phyloP scores from a whole-genome alignment of 1,284 basidiomycete genomes.

The Jaminaea rosea region DNA sequence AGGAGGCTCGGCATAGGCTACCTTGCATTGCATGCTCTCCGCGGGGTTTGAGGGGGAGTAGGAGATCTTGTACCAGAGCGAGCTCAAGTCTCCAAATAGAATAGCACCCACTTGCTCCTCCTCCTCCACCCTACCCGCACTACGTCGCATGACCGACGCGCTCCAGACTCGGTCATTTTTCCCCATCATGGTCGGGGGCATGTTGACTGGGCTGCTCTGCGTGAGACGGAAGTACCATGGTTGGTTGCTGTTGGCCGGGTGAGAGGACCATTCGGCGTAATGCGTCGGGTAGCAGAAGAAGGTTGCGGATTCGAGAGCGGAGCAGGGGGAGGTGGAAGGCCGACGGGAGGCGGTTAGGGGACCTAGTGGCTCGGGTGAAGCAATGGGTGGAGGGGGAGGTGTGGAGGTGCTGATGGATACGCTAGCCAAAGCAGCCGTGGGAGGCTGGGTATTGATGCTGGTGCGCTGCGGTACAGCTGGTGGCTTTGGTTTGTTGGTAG shows the following conservation, averaged over 20 bases:
- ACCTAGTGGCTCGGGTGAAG: neutral
- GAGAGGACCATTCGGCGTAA: constrained; percentile 3
- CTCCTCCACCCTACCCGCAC: too few species aligned
- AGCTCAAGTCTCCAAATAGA: neutral
- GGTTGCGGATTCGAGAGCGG: constrained; percentile 1
- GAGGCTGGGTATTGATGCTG: too few species aligned
- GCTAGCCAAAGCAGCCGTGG: constrained; percentile 30
- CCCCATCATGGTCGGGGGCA: neutral
- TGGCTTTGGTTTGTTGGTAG: constrained; percentile 24
- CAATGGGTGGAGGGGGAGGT: neutral
- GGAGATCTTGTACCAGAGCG: constrained; percentile 1
- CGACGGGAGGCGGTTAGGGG: neutral
- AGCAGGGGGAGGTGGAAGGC: constrained; percentile 3
- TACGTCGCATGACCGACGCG: too few species aligned
- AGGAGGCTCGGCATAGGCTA: neutral
- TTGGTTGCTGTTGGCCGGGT: too few species aligned
- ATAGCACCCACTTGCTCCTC: neutral
- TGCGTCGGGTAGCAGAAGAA: constrained; percentile 5
- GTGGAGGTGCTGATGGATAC: constrained; percentile 26
- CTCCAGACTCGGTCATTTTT: neutral
- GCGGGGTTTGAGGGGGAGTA: neutral
- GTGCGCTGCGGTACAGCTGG: too few species aligned
- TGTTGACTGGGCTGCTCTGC: neutral
- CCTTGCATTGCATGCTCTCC: neutral
- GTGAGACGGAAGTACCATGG: constrained; percentile 2